Evolutionary conservation across 2,329 filamentous ascomycete genomes (phyloP), one percentile per base, ranked within the genome.

Genomic region (Myriosclerotinia scirpicola): DNA sequence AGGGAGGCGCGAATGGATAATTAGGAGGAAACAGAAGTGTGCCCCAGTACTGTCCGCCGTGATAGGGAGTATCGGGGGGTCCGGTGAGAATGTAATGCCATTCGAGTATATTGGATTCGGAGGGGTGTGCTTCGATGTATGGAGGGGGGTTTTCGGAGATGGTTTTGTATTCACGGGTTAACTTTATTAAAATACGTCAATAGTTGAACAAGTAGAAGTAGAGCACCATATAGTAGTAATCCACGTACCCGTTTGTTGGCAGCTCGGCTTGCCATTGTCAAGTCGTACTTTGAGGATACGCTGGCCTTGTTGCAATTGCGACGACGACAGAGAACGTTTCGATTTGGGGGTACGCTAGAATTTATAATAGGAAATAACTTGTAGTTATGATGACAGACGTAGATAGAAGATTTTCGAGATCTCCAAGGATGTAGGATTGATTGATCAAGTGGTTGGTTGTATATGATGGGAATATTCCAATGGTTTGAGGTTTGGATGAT

Each of bases 51-150:
- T 99, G 95, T 55, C 95, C 95, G 76, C 89, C 88, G 74, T 96
- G 87, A 78, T 99, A 99, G 2, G 95, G 94, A 0, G 95, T 99
- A 68, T 93, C 87, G 69, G 96, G 93, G 44, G 95, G 94, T 2
- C 95, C 95, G 48, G 93, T 97, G 72, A 98, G 90, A 76, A 97
- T 91, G 81, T 96, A 96, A 80, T 96, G 92, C 92, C 92, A 96
- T 80, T 97, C 93, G 58, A 97, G 85, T 71, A 97, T 97, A 78
- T 97, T 97, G 53, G 86, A 85, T 71, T 97, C 93, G 50, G 92
- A 96, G 14, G 93, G 93, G 76, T 97, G 93, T 17, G 93, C 93
- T 61, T 87, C 84, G 74, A 97, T 96, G 80, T 92, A 96, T 64
- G 93, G 92, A 46, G 93, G 92, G 14, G 93, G 93, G 74, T 93